Base-by-base conservation (phyloP, 2,329 filamentous ascomycete genomes). In the Uncinocarpus reesii region DNA sequence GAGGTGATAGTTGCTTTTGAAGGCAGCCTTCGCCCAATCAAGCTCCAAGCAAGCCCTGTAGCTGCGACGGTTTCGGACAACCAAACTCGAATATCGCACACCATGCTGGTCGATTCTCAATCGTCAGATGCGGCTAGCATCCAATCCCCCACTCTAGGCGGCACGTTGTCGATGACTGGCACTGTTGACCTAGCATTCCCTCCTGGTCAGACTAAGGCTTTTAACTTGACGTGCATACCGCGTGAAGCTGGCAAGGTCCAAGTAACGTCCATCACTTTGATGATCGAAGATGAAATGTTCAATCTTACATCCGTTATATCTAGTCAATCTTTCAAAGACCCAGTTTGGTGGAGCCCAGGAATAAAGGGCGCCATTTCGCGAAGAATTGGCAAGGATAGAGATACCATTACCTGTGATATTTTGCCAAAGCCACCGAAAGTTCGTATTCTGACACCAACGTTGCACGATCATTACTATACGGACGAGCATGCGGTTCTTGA, bases 371-470 rank as follows among this genome's bases (percentile, higher is more conserved):
- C 63, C 7, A 49, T 62, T 21, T 57, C 58, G 41, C 68, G 65
- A 55, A 60, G 61, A 36, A 60, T 73, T 20, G 66, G 70, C 18
- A 70, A 70, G 46, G 66, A 68, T 47, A 61, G 67, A 32, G 70
- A 76, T 48, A 70, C 72, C 1, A 70, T 77, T 28, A 69, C 70
- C 1, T 77, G 94, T 48, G 81, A 79, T 48, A 80, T 98, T 20
- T 74, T 88, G 47, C 90, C 92, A 1, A 85, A 93, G 55, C 92
- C 90, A 23, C 92, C 92, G 0, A 96, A 95, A 65, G 80, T 98
- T 70, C 81, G 86, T 56, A 78, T 98, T 38, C 75, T 71, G 21
- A 68, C 86, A 7, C 71, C 77, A 1, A 75, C 79, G 34, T 65
- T 82, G 6, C 71, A 75, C 49, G 74, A 79, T 10, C 81, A 88